A percentile compares a stretch with the other conserved stretches of the same genome.
Conservation (phyloP, 345 rosid species). For the Garcia nutans region DNA sequence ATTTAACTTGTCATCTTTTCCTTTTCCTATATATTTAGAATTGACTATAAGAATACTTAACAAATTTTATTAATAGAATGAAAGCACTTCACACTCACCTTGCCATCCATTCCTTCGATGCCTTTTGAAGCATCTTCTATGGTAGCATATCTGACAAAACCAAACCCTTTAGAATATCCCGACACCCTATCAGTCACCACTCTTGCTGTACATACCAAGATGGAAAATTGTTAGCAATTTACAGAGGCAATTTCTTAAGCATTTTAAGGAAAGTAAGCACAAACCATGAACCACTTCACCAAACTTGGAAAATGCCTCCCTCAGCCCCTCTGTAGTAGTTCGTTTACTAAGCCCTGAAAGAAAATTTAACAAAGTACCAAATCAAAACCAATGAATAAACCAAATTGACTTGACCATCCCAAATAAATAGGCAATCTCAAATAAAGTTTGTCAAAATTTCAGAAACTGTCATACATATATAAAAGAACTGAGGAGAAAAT, state of each 20-base stretch:
- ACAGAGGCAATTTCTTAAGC: neutral
- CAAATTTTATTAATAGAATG: neutral
- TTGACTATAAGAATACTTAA: neutral
- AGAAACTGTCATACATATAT: neutral
- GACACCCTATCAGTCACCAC: conserved; percentile 79
- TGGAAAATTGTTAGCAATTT: neutral
- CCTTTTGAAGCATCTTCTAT: conserved; percentile 86
- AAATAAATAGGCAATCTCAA: neutral
- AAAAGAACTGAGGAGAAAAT: neutral
- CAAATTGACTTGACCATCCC: neutral
- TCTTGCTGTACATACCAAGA: conserved; percentile 47
- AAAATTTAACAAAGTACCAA: neutral
- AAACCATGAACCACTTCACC: conserved; percentile 85
- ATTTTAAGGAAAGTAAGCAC: conserved; percentile 3
- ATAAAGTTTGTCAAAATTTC: neutral
- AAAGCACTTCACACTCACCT: conserved; percentile 42
- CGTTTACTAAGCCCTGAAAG: conserved; percentile 79
- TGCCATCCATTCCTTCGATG: conserved; percentile 84
- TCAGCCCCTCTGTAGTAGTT: conserved; percentile 65
- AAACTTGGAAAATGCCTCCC: conserved; percentile 66
- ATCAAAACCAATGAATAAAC: neutral
- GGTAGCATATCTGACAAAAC: conserved; percentile 76
- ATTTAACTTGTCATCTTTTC: neutral
- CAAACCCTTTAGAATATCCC: conserved; percentile 90
- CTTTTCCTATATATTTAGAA: neutral